Evolutionary conservation across 306 rosid species (phyloP).

Genomic region (Prunus mira): DNA sequence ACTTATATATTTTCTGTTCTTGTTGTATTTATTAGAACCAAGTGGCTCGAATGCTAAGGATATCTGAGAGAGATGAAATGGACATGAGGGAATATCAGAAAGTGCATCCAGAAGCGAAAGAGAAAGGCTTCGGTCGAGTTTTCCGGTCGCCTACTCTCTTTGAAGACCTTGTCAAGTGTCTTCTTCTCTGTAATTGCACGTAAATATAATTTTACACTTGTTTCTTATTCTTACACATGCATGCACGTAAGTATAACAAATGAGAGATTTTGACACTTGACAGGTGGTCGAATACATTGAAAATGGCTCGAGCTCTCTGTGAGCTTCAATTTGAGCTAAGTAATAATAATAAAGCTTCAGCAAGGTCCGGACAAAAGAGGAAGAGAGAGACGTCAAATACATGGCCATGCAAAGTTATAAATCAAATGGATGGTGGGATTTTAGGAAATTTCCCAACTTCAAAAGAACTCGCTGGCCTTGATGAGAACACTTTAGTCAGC

Average conservation of each 20-base stretch:
- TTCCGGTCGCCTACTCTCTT: constrained; percentile 31
- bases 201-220: not conserved
- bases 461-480: constrained; percentile 11
- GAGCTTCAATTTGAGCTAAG: constrained; percentile 6
- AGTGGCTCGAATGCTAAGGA: constrained; percentile 33
- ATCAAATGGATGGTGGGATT: not conserved
- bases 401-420: not conserved
- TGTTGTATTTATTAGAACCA: constrained; percentile 3
- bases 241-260: too few species aligned
- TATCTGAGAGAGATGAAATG: constrained; percentile 15
- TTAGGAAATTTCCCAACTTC: constrained; percentile 33
- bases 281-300: constrained; percentile 29
- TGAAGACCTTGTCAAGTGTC: constrained; percentile 35
- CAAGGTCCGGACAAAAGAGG: not conserved
- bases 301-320: constrained; percentile 25
- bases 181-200: constrained; percentile 35
- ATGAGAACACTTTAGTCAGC: not conserved
- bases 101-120: not conserved
- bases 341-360: not conserved
- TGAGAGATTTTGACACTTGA: too few species aligned
- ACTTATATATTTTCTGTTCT: too few species aligned
- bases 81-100: not conserved
- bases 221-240: too few species aligned
- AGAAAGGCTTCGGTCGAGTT: constrained; percentile 16
- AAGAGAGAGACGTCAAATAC: not conserved